Evolutionary conservation across 768 basidiomycete species (phyloP), one percentile per base, ranked within the genome.

Genomic region (Chlorophyllum brunneum): DNA sequence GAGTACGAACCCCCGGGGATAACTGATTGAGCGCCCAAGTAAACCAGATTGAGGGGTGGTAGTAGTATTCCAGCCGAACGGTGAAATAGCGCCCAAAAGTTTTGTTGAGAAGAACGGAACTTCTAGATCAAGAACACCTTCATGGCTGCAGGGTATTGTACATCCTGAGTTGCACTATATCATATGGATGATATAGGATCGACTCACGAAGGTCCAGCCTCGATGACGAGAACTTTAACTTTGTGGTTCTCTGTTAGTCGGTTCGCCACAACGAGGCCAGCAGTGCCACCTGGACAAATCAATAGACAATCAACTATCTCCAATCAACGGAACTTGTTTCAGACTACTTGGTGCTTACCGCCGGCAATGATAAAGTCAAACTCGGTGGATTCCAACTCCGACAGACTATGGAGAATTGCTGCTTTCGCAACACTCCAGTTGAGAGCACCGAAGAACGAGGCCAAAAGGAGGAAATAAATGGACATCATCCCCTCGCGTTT

Each of bases 251-350:
- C 76, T 0, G 74, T 66, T 23, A 79, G 63, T 34, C 77, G 68
- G 11, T 65, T 70, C 5, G 76, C 77, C 9, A 79, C 59, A 4
- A 74, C 73, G 43, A 72, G 70, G 0, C 77, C 76, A 1, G 76
- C 75, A 15, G 70, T 72, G 18, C 77, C 77, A 20, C 52, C 61
- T 62, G 31, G 8, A n/a, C 4, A 42, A 27, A 26, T 5, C 10
- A 20, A 22, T 22, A 36, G 18, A 2, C 29, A 20, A 16, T 29
- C 7, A 10, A 10, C 7, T 11, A 13, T n/a, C n/a, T n/a, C n/a
- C n/a, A 23, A 22, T 9, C 16, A 20, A 7, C 16, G 16, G 10
- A 29, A 31, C 4, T n/a, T 10, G 15, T 6, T 23, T 15, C 5
- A 24, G 46, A 34, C 1, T 2, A n/a, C n/a, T n/a, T n/a, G n/a